A percentile compares a stretch with the other conserved stretches of the same genome.
Evolutionary conservation across 163 green algal species (phyloP).

Genomic region (Chlorella variabilis): DNA sequence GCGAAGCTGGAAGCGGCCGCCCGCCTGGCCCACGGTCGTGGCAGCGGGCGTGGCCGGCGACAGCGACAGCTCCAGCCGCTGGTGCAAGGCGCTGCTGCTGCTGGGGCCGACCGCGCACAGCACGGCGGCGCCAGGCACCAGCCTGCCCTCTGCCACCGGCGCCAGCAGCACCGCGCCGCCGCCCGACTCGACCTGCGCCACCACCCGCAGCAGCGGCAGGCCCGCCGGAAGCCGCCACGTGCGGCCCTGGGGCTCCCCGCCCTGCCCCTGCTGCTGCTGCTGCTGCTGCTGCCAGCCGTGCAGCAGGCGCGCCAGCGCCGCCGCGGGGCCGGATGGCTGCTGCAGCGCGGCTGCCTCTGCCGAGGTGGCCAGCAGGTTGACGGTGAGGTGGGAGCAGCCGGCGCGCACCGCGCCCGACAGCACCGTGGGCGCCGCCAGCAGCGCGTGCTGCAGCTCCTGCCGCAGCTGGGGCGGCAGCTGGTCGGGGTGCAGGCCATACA

Average conservation of each 20-base stretch:
- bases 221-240: not conserved
- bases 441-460: not conserved
- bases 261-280: no score
- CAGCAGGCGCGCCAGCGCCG: not conserved
- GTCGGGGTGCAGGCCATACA: constrained; percentile 18
- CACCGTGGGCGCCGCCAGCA: not conserved
- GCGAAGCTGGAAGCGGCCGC: not conserved
- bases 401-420: not conserved
- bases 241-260: no score
- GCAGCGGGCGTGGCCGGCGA: not conserved
- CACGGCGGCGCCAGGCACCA: not conserved
- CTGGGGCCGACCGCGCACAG: not conserved
- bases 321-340: not conserved
- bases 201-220: constrained; percentile 13
- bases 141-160: not conserved
- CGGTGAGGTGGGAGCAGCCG: constrained; percentile 16
- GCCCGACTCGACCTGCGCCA: not conserved
- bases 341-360: constrained; percentile 1
- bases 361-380: not conserved
- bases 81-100: not conserved
- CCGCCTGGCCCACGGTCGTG: not conserved
- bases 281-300: not conserved
- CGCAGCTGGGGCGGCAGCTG: constrained; percentile 17
- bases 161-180: constrained; percentile 6
- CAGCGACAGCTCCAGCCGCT: not conserved